Conservation (phyloP, 768 basidiomycete genomes). For the Lentinula guzmanii region DNA sequence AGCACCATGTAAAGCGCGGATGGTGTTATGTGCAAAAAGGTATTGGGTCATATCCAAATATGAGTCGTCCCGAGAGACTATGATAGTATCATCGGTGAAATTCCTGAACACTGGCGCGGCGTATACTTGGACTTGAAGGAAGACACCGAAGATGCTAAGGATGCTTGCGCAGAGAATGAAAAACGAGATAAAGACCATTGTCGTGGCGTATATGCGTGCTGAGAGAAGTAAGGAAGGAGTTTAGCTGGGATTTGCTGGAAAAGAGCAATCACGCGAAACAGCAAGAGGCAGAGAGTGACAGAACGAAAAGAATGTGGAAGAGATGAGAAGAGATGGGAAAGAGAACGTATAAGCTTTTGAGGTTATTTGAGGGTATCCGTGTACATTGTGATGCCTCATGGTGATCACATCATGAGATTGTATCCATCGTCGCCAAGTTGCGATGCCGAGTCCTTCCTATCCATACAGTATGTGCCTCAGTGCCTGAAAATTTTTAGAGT, state of each 20-base stretch:
- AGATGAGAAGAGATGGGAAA: not conserved
- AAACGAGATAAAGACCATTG: constrained; percentile 23
- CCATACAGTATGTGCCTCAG: too few relatives aligned
- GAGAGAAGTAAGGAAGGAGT: constrained; percentile 28
- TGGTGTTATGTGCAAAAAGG: constrained; percentile 41
- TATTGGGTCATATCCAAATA: constrained; percentile 24
- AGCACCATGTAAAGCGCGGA: constrained; percentile 38
- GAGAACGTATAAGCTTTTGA: not conserved
- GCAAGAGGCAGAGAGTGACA: not conserved
- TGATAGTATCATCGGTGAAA: constrained; percentile 9
- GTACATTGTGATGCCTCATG: not conserved
- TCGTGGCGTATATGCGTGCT: not conserved
- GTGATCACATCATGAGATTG: not conserved
- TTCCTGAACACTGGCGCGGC: not conserved
- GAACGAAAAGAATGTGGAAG: not conserved
- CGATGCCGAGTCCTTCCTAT: too few relatives aligned
- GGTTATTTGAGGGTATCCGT: not conserved
- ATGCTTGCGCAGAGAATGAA: constrained; percentile 12
- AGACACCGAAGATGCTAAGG: constrained; percentile 5
- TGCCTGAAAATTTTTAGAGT: too few relatives aligned
- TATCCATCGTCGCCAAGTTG: not conserved
- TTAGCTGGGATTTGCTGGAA: constrained; percentile 19
- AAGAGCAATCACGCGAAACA: not conserved
- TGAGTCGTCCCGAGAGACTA: constrained; percentile 17
- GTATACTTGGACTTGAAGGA: constrained; percentile 9